Conservation (phyloP, 2,329 filamentous ascomycete species). For the Claviceps monticola region DNA sequence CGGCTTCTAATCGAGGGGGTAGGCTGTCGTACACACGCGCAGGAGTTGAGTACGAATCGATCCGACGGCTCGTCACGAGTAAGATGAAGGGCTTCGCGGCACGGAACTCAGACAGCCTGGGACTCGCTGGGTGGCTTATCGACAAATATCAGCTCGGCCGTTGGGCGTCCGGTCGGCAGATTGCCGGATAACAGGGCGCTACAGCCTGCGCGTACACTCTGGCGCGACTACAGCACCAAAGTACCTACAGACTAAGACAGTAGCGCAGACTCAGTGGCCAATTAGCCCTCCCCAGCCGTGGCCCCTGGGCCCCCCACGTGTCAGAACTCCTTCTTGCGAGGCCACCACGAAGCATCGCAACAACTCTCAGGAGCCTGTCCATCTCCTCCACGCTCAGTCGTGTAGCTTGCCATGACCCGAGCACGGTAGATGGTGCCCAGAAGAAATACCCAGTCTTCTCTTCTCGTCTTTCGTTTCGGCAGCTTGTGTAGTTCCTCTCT, state of each 20-base stretch:
- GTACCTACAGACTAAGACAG: too few species aligned
- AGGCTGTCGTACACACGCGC: neutral
- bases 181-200: constrained; percentile 3
- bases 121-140: neutral
- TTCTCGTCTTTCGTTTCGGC: neutral
- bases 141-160: neutral
- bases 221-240: too few species aligned
- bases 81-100: neutral
- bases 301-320: too few species aligned
- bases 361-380: too few species aligned
- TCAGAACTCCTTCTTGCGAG: too few species aligned
- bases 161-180: neutral
- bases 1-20: neutral
- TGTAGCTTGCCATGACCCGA: constrained; percentile 1
- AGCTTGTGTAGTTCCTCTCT: neutral
- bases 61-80: neutral
- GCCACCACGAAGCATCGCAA: too few species aligned
- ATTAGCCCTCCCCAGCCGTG: too few species aligned
- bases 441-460: neutral
- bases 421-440: neutral
- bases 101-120: too few species aligned
- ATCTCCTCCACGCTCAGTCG: neutral
- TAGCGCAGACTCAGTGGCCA: too few species aligned
- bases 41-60: neutral
- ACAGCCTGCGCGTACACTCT: too few species aligned